phyloP scores from a whole-genome alignment of 1,284 basidiomycete genomes.

The Malassezia vespertilionis region DNA sequence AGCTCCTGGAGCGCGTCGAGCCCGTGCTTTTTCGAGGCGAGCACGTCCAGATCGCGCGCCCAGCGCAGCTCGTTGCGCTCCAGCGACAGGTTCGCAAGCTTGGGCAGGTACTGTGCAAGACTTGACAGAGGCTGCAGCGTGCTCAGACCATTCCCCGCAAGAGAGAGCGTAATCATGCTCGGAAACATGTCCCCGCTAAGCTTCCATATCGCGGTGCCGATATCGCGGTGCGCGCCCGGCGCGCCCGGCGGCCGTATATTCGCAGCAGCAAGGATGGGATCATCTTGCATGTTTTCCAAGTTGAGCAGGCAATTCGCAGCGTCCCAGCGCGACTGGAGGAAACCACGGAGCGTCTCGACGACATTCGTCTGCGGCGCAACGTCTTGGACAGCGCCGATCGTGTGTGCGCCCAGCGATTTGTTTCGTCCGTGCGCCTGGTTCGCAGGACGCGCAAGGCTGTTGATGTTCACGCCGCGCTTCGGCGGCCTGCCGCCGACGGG shows the following conservation, averaged over 20 bases:
- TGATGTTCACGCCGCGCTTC: constrained; percentile 10
- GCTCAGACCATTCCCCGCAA: constrained; percentile 42
- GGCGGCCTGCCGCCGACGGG: constrained; percentile 3
- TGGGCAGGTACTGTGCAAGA: constrained; percentile 51
- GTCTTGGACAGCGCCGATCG: constrained; percentile 1
- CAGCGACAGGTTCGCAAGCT: constrained; percentile 60
- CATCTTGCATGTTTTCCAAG: constrained; percentile 59
- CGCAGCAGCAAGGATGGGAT: constrained; percentile 59
- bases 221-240: constrained; percentile 55
- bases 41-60: constrained; percentile 36
- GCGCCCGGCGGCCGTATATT: constrained; percentile 59
- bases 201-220: constrained; percentile 74
- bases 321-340: constrained; percentile 22
- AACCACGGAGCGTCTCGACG: constrained; percentile 54
- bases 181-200: constrained; percentile 60
- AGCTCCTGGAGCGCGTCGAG: constrained; percentile 53
- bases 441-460: constrained; percentile 9
- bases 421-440: constrained; percentile 1
- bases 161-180: constrained; percentile 30
- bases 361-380: constrained; percentile 13
- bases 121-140: constrained; percentile 18
- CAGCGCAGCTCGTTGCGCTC: constrained; percentile 50
- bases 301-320: constrained; percentile 57
- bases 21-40: constrained; percentile 20
- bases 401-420: neutral